Evolutionary conservation across 352 stramenopile species (phyloP).

Genomic region (Globisporangium abappressorium): DNA sequence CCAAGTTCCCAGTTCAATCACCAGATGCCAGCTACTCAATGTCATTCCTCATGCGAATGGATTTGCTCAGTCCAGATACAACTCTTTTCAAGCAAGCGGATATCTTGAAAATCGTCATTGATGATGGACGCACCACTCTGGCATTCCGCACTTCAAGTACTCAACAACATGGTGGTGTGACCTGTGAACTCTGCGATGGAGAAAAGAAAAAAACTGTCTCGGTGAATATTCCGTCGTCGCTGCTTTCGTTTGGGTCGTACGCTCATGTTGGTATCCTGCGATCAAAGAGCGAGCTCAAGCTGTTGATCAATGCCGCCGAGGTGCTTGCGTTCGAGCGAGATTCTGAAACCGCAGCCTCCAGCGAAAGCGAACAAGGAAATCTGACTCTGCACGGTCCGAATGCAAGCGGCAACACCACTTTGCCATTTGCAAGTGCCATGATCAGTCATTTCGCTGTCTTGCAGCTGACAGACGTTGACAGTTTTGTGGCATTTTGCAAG

Average conservation of each 20-base stretch:
- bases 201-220: neutral
- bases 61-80: neutral
- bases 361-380: neutral
- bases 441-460: conserved; percentile 54
- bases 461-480: conserved; percentile 11
- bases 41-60: conserved; percentile 52
- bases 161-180: neutral
- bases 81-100: neutral
- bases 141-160: neutral
- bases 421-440: conserved; percentile 10
- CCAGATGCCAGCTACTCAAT: conserved; percentile 18
- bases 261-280: conserved; percentile 19
- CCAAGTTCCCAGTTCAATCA: conserved; percentile 17
- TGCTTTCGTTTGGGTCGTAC: conserved; percentile 17
- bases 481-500: conserved; percentile 27
- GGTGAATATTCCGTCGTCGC: neutral
- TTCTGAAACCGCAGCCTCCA: neutral
- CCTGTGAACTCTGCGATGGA: conserved; percentile 4
- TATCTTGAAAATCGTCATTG: conserved; percentile 21
- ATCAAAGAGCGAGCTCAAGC: neutral
- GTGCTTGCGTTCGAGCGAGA: neutral
- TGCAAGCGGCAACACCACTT: neutral
- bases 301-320: conserved; percentile 20
- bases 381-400: conserved; percentile 24
- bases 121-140: neutral